Base-by-base conservation (phyloP, 2,329 filamentous ascomycete species). In the Microthyrium microscopicum region DNA sequence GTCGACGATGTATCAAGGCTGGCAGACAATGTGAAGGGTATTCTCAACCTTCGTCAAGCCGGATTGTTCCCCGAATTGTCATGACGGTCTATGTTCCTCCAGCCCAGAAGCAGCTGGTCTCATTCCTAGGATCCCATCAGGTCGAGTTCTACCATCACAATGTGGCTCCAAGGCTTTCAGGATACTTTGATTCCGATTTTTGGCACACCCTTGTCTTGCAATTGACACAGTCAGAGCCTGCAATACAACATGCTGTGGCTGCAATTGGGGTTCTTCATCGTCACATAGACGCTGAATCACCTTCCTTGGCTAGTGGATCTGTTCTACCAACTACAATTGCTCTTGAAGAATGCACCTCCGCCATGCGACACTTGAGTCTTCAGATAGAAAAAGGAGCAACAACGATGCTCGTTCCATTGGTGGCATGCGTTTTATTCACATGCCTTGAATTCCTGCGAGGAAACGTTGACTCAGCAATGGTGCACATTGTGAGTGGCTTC, bases 391-490 rank as follows among this genome's bases (percentile, higher is more conserved):
- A 19, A 20, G 4, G 26, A 33, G 4, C 29, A 12, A 11, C 26
- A 8, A 12, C 35, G 16, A 20, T 34, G 17, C 35, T 20, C 6
- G 22, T 37, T n/a, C 35, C 35, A 13, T 3, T 37, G 3, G 26
- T 37, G 31, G 31, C 26, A 19, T 29, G 25, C n/a, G 26, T 37
- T 20, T 26, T 37, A 13, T 37, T 37, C 26, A 27, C 30, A 20
- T 37, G 35, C 18, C 13, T 37, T 16, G 35, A 37, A 15, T 37
- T 37, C 16, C 20, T 37, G 8, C 22, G 31, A 22, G 31, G 35
- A 21, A 20, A 33, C 16, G 31, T 34, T 17, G 31, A 7, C n/a
- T 20, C 15, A 24, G 35, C 35, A 17, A 33, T 37, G 17, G 25
- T 26, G 13, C 35, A 37, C 26, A 37, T 34, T 3, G 30, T 24